Percentiles rank a stretch among this genome's conserved stretches.
These are phyloP conservation scores for Flaveria floridana DNA, from an alignment of 140 eudicot species.

Conservation along the genomic window DNA sequence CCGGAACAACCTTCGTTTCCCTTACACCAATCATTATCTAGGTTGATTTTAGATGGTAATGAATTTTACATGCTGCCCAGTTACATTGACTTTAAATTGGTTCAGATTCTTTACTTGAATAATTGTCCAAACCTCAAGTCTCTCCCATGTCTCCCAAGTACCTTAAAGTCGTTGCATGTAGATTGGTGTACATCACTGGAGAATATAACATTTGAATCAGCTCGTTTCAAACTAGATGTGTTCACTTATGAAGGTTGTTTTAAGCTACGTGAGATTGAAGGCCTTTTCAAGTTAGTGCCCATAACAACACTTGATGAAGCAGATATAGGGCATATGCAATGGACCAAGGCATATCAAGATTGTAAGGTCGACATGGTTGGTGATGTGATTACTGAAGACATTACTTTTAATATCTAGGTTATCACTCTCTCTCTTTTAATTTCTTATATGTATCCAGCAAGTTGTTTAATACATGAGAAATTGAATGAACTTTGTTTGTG, in stretches of 20 bases:
- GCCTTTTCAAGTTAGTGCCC: conserved; percentile 4
- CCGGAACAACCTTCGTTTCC: not conserved
- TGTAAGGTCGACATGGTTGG: not conserved
- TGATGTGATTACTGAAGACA: not conserved
- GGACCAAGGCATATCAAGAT: conserved; percentile 10
- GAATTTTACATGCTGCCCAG: not conserved
- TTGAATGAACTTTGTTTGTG: too few species aligned
- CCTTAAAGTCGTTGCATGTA: not conserved
- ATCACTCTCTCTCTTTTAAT: not conserved
- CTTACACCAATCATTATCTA: not conserved
- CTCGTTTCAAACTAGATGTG: not conserved
- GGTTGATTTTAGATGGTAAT: not conserved
- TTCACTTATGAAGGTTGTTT: conserved; percentile 9
- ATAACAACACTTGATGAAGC: conserved; percentile 3
- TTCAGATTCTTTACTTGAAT: not conserved
- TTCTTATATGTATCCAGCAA: not conserved
- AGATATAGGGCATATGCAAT: conserved; percentile 2
- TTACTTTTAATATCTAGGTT: conserved; percentile 1
- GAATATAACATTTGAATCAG: conserved; percentile 13
- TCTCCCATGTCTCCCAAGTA: conserved; percentile 11
- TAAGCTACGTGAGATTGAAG: conserved; percentile 13
- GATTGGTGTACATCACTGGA: not conserved
- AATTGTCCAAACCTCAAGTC: not conserved
- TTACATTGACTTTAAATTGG: not conserved
- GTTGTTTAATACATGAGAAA: not conserved